A percentile compares a stretch with the other conserved stretches of the same genome.
Conservation (phyloP, 2,329 filamentous ascomycete species). For the Colletotrichum musae region DNA sequence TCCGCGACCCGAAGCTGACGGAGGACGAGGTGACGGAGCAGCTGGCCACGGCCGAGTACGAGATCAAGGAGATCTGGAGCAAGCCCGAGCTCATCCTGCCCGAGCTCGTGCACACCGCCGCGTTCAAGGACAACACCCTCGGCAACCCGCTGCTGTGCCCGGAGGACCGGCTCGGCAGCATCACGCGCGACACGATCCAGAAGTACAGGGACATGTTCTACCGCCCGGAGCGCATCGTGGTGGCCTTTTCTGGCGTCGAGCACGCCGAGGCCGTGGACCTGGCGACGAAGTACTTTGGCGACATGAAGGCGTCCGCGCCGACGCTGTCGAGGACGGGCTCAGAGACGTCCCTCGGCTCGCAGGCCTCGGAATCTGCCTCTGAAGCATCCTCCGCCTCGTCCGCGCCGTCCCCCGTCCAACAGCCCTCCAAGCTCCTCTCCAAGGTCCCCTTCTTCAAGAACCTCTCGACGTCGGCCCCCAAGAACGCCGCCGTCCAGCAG, state of each 20-base stretch:
- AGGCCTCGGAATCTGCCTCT: constrained; percentile 50
- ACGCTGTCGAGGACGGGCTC: constrained; percentile 69
- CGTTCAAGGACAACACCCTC: constrained; percentile 95
- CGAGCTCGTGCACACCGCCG: constrained; percentile 94
- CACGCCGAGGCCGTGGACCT: constrained; percentile 85
- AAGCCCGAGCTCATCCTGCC: constrained; percentile 97
- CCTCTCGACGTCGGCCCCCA: constrained; percentile 80
- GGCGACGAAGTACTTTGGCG: constrained; percentile 89
- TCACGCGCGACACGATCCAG: constrained; percentile 80
- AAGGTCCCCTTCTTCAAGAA: constrained; percentile 93
- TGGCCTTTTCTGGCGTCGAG: constrained; percentile 93
- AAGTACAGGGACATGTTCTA: constrained; percentile 89
- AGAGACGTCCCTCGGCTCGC: constrained; percentile 67
- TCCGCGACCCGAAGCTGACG: constrained; percentile 86
- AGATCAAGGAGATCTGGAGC: constrained; percentile 96
- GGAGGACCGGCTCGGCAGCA: constrained; percentile 82
- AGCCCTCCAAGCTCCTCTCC: constrained; percentile 79
- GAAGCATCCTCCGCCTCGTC: constrained; percentile 52
- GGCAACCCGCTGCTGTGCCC: constrained; percentile 95
- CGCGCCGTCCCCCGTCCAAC: constrained; percentile 52
- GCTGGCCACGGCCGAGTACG: constrained; percentile 91
- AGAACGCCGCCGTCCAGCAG: constrained; percentile 70
- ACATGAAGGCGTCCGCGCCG: constrained; percentile 77
- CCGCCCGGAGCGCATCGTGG: constrained; percentile 89
- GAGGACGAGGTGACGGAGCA: constrained; percentile 90